Conservation (phyloP, 1,284 basidiomycete species). For the Athelia psychrophila region DNA sequence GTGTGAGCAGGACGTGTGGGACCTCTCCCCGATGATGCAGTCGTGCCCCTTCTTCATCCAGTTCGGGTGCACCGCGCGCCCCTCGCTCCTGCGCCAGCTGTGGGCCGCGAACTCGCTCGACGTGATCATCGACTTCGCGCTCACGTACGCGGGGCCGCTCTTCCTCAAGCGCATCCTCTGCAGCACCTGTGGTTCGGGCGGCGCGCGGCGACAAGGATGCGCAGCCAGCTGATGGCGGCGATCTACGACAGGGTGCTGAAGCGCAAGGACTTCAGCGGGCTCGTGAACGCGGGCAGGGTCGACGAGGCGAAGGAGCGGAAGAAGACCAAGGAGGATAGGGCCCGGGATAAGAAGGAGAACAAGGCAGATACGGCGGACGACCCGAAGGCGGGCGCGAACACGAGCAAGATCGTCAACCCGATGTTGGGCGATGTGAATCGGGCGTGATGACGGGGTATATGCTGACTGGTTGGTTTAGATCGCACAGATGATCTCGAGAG, state of each 20-base stretch:
- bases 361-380: conserved; percentile 46
- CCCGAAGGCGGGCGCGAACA: conserved; percentile 67
- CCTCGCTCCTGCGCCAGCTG: conserved; percentile 57
- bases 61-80: neutral
- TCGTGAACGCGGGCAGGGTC: conserved; percentile 52
- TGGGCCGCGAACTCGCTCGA: conserved; percentile 73
- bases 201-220: conserved; percentile 67
- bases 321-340: conserved; percentile 11
- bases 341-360: conserved; percentile 9
- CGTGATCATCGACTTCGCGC: conserved; percentile 60
- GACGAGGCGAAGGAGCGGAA: conserved; percentile 13
- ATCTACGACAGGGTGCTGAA: conserved; percentile 92
- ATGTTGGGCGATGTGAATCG: conserved; percentile 71
- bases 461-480: conserved; percentile 26
- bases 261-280: conserved; percentile 80
- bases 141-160: conserved; percentile 62
- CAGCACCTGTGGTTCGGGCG: conserved; percentile 74
- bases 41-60: conserved; percentile 16
- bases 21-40: conserved; percentile 47
- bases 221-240: conserved; percentile 73
- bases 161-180: conserved; percentile 39
- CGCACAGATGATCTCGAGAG: conserved; percentile 44
- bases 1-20: conserved; percentile 51
- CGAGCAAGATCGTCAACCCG: conserved; percentile 77
- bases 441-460: conserved; percentile 18